Evolutionary conservation across 2,329 filamentous ascomycete species (phyloP), one percentile per base, ranked within the genome.

Genomic region (Arthrobotrys sinensis): DNA sequence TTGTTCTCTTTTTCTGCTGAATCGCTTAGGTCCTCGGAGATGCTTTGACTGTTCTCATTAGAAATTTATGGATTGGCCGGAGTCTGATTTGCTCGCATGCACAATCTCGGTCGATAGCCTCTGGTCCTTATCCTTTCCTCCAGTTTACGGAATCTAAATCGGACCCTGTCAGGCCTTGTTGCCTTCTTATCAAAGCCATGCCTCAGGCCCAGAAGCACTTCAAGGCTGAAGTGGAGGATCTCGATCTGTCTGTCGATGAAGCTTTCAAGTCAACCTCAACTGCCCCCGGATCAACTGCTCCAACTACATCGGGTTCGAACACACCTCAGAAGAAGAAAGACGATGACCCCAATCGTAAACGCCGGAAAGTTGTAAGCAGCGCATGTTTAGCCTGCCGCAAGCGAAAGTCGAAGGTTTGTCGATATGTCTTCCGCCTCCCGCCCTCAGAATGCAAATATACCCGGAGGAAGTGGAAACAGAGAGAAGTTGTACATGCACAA

Each of bases 321-420:
- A 63, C 75, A 55, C 50, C 73, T 36, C 63, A 68, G 36, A 78
- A 62, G 63, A 79, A 79, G 64, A 79, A 69, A 60, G 69, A 73
- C 40, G 75, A 71, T 64, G 76, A 73, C 50, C 53, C 76, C 14
- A 72, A 79, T 62, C 76, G 68, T 46, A 94, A 94, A 84, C 88
- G 92, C 80, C 88, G 92, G 81, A 94, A 92, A 72, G 75, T 78
- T 84, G 91, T 95, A 75, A 94, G 91, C 85, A 94, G 91, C n/a
- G 92, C 92, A 8, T 95, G 92, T 83, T 90, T 94, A 82, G 92
- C 92, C 16, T 95, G 92, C 83, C 89, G 92, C 19, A 90, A 90
- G 83, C 87, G 92, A 80, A 95, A 95, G 82, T 93, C 91, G 57
- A 95, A 94, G 85, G 86, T 86, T 83, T 73, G 79, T 80, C 69